A percentile compares a stretch with the other conserved stretches of the same genome.
Conservation (phyloP, 1,139 yeast species). For the Taphrina wiesneri region DNA sequence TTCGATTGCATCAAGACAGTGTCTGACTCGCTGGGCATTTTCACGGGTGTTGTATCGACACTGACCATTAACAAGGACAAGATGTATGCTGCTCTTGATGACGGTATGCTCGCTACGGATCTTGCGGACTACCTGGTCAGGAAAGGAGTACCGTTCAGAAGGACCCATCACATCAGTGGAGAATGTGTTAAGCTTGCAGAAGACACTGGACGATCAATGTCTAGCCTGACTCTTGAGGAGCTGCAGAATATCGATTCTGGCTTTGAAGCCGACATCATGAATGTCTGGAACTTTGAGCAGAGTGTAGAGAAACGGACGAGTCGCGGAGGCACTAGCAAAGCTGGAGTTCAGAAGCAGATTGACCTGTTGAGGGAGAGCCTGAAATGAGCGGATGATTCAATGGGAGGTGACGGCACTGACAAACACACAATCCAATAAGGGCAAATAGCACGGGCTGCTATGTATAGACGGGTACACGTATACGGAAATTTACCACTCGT, state of each 20-base stretch:
- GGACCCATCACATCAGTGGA: constrained; percentile 97
- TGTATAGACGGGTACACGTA: too few species aligned
- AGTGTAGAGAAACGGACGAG: constrained; percentile 97
- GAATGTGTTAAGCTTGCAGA: constrained; percentile 94
- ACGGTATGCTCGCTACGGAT: constrained; percentile 99
- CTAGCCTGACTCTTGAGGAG: constrained; percentile 70
- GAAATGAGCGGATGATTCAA: too few species aligned
- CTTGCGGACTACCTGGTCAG: constrained; percentile 95
- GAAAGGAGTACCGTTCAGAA: constrained; percentile 98
- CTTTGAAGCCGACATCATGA: constrained; percentile 76
- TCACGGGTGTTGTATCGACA: constrained; percentile 94
- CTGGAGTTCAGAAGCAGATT: constrained; percentile 80
- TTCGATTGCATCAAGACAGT: constrained; percentile 89
- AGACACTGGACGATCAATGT: constrained; percentile 74
- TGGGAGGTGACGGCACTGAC: too few species aligned
- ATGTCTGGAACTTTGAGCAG: constrained; percentile 83
- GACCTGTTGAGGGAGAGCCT: constrained; percentile 44
- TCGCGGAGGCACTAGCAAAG: constrained; percentile 93
- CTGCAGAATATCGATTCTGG: constrained; percentile 75
- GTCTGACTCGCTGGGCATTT: constrained; percentile 87
- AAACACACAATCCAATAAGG: too few species aligned
- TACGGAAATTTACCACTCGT: too few species aligned
- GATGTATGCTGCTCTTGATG: constrained; percentile 86
- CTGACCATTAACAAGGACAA: constrained; percentile 66
- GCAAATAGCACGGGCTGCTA: too few species aligned